Evolutionary conservation across 2,329 filamentous ascomycete genomes (phyloP).

Genomic region (Pyrenophora teres): DNA sequence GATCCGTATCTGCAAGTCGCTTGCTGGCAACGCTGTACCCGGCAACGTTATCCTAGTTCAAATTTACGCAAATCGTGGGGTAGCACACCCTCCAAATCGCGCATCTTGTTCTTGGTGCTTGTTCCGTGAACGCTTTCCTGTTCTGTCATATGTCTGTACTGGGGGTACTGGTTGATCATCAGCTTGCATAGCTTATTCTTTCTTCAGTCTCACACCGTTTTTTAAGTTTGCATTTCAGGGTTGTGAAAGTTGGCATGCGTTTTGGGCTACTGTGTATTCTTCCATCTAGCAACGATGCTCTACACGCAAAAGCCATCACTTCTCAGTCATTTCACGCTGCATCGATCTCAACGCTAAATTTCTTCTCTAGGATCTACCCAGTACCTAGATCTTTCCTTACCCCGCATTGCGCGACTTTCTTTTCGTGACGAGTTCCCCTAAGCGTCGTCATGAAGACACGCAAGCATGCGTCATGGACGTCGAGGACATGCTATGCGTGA

Average conservation of each 20-base stretch:
- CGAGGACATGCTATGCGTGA: not conserved
- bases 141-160: constrained; percentile 4
- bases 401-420: no score
- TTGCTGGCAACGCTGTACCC: constrained; percentile 12
- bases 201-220: not conserved
- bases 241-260: not conserved
- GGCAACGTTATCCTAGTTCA: constrained; percentile 9
- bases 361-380: no score
- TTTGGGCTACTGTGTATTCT: not conserved
- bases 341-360: no score
- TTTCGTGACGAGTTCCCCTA: no score
- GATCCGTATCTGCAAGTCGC: constrained; percentile 1
- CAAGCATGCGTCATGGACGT: not conserved
- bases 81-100: constrained; percentile 18
- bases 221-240: not conserved
- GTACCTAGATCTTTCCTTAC: no score
- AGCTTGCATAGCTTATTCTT: no score
- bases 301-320: no score
- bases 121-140: constrained; percentile 3
- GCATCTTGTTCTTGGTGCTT: constrained; percentile 1
- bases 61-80: constrained; percentile 27
- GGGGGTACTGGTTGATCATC: not conserved
- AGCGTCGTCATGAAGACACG: no score
- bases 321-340: no score
- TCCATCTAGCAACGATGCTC: no score